Percentiles rank a stretch among this genome's conserved stretches.
These are phyloP conservation scores for Aspergillus tubingensis DNA, from an alignment of 2,329 filamentous ascomycete genomes.

Conservation along the genomic window DNA sequence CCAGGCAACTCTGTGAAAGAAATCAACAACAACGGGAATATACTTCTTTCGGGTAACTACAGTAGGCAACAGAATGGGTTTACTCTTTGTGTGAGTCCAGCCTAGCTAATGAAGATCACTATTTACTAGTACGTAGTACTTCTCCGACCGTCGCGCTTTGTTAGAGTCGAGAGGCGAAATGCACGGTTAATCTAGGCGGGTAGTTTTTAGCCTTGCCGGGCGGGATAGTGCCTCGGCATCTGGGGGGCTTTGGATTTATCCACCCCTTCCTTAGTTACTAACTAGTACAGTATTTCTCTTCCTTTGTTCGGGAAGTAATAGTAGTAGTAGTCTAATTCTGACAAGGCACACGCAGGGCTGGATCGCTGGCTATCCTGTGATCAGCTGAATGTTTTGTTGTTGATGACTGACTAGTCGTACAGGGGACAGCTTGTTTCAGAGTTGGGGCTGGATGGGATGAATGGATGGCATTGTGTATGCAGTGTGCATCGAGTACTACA, in stretches of 20 bases:
- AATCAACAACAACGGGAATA: background rate
- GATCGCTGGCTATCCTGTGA: too few relatives aligned
- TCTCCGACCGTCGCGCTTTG: background rate
- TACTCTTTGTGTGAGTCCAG: background rate
- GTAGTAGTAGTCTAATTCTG: too few relatives aligned
- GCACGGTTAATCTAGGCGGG: constrained; percentile 3
- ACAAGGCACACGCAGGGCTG: too few relatives aligned
- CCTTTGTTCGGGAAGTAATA: too few relatives aligned
- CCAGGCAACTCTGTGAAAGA: background rate
- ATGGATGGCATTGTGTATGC: too few relatives aligned
- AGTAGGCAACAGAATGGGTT: background rate
- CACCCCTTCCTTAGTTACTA: too few relatives aligned
- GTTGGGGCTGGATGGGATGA: too few relatives aligned
- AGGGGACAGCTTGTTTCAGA: too few relatives aligned
- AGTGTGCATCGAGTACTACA: too few relatives aligned
- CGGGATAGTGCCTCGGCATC: background rate
- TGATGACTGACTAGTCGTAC: too few relatives aligned
- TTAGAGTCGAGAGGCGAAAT: background rate
- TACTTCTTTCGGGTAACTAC: background rate
- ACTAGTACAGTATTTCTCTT: background rate
- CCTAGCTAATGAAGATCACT: background rate
- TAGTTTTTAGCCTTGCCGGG: background rate
- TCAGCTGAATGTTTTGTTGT: too few relatives aligned
- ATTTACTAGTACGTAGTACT: too few relatives aligned
- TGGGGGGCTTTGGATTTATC: constrained; percentile 1